Evolutionary conservation across 371 early-diverging fungal genomes (phyloP), one percentile per base, ranked within the genome.

Genomic region (Encephalitozoon cuniculi): DNA sequence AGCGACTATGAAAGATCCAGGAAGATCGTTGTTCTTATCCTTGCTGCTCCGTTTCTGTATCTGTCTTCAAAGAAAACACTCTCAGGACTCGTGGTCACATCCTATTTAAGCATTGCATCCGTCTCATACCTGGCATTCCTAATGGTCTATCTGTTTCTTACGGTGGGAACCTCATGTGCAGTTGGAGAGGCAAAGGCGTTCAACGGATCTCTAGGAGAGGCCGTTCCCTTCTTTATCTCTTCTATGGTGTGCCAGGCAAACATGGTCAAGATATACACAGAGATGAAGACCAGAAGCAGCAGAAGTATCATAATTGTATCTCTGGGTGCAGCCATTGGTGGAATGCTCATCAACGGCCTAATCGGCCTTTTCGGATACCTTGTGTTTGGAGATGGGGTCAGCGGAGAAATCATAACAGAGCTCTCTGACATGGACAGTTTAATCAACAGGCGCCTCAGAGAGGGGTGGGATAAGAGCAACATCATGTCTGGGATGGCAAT

Each of bases 181-280:
- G 34, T 8, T 32, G 63, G 64, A 37, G 11, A 28, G 25, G 18
- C 21, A 9, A 26, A 32, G n/a, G 32, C 64, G 18, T 63, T 46
- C 15, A 72, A 72, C 18, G 23, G 9, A 46, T 34, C 46, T 28
- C 39, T 28, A 34, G 64, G 52, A 64, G 43, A 28, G n/a, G 64
- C 37, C 11, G 39, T 78, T 25, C 76, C 76, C 34, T 44, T 46
- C n/a, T 76, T 76, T 32, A 69, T 82, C 12, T 79, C 76, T 63
- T 77, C 76, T 28, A 53, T 82, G 74, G 80, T 80, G 1, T 82
- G 83, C 74, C 77, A 82, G 51, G 78, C 71, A 44, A 79, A 80
- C 63, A 82, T 82, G 79, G 69, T 82, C 7, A 43, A 34, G 18
- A 72, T 80, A 15, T 80, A 73, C 43, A 49, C 44, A 37, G 44